These are phyloP conservation scores for Intubia oerlemansii DNA, from an alignment of 2,329 filamentous ascomycete species.

Conservation along the genomic window DNA sequence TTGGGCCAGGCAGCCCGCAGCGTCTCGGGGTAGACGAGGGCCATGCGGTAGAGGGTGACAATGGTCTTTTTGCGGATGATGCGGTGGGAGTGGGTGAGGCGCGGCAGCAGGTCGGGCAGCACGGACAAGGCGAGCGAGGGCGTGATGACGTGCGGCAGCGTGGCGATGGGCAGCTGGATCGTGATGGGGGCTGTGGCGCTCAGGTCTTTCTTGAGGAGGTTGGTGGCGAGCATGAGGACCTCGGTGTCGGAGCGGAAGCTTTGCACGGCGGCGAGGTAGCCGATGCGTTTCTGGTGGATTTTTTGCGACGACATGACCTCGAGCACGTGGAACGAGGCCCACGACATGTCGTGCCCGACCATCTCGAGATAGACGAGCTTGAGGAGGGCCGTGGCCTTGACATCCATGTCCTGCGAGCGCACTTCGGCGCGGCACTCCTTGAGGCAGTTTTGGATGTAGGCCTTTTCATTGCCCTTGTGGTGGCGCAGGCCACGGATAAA, in stretches of 20 bases:
- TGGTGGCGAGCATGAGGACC: slow-evolving; percentile 92
- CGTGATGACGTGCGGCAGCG: slow-evolving; percentile 88
- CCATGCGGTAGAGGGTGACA: slow-evolving; percentile 80
- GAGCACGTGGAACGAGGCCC: slow-evolving; percentile 94
- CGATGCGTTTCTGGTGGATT: slow-evolving; percentile 85
- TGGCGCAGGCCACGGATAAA: slow-evolving; percentile 90
- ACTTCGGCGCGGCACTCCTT: slow-evolving; percentile 94
- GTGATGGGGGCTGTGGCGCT: slow-evolving; percentile 49
- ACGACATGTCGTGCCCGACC: slow-evolving; percentile 99
- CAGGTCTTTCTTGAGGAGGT: slow-evolving; percentile 88
- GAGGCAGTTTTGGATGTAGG: slow-evolving; percentile 82
- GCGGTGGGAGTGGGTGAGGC: slow-evolving; percentile 68
- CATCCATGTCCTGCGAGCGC: slow-evolving; percentile 83
- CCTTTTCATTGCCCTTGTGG: slow-evolving; percentile 85
- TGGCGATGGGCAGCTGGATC: slow-evolving; percentile 68
- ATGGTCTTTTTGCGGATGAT: slow-evolving; percentile 88
- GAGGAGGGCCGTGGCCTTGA: slow-evolving; percentile 87
- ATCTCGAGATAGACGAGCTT: slow-evolving; percentile 97
- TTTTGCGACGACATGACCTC: slow-evolving; percentile 97
- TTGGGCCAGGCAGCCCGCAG: slow-evolving; percentile 87
- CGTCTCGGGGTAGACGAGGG: slow-evolving; percentile 90
- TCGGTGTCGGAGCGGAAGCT: slow-evolving; percentile 92
- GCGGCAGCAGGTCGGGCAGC: slow-evolving; percentile 66
- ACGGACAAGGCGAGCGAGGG: slow-evolving; percentile 80
- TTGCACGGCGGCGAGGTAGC: slow-evolving; percentile 87